Base-by-base conservation (phyloP, 306 rosid genomes). In the Sechiopsis laciniata region DNA sequence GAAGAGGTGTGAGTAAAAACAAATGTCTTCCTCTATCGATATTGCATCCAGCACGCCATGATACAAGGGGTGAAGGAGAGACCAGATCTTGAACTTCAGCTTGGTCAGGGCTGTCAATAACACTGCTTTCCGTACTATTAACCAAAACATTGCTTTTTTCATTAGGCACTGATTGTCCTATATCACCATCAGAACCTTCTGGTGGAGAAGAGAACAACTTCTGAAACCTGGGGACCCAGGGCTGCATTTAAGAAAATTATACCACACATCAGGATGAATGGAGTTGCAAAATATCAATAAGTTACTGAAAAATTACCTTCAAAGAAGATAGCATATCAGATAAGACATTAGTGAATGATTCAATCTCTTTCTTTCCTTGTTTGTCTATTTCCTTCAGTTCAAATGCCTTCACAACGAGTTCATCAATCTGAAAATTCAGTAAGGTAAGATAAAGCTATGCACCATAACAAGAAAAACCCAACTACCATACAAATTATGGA, bases 31-130 rank as follows among this genome's bases (percentile, higher is more conserved):
- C 90, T 69, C 92, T 84, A 37, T 95, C 84, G 24, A 91, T 83
- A 3, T 90, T 85, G 72, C 99, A 85, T 45, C 91, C 80, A 32
- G 88, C 99, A 64, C 88, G 89, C 99, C 97, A 95, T 0, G 96
- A 91, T 66, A 95, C 99, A 50, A 95, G 95, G 15, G 99, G 96
- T 37, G 99, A 95, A 71, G 96, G 96, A 29, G 99, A 95, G 40
- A 95, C 78, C 65, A 90, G 67, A 11, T 82, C 80, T 51, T 77
- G 76, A 51, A 70, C 26, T 61, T 77, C 82, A 57, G 64, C n/a
- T 55, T 84, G 74, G 45, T 79, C 81, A 15, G 86, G 91, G 82
- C 87, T 80, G n/a, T 81, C 83, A 65, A 22, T 37, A 29, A 35
- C 80, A 48, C 71, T 72, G 29, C 54, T 75, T 65, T 86, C 80